Evolutionary conservation across 2,329 filamentous ascomycete species (phyloP), one percentile per base, ranked within the genome.

Genomic region (Neospermospora avenae): DNA sequence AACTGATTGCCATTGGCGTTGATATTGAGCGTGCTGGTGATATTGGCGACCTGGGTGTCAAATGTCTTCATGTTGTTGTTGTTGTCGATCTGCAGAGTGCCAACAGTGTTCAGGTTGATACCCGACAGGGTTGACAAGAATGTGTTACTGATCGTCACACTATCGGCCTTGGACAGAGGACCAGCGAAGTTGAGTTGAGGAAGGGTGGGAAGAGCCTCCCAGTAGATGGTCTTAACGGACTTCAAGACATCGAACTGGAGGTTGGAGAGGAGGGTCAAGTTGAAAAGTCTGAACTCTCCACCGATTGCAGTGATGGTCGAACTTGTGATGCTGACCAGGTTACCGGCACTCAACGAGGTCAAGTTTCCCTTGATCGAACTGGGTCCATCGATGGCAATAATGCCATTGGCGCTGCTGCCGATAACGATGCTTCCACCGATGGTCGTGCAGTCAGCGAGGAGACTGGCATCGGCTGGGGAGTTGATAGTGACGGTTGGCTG

Each of bases 11-110:
- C 88, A 81, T 99, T 99, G 80, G 88, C 86, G 69, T 86, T 84
- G 73, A 99, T 86, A 71, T 83, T 86, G 56, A 97, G 79, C 49
- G 81, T 75, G 59, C 83, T 80, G 66, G 83, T 88, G 70, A 96
- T 84, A 78, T 90, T 93, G 74, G 82, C 82, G 61, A 98, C 82
- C 73, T 89, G 84, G 76, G 92, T 90, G 73, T 84, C 84, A 79
- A 96, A 90, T 63, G 80, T 81, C 73, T 83, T 84, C 69, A 99
- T 82, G 73, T 88, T 87, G 63, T 79, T 79, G 85, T 98, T 98
- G 87, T 96, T 96, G 83, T 90, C 88, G 77, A 99, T 88, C 75
- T 90, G 81, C 74, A 99, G 84, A 67, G 79, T 81, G 59, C 84
- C 82, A 57, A 91, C 87, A n/a, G 82, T 81, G 65, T 84, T 77